phyloP scores from a whole-genome alignment of 495 filamentous ascomycete species.

The Penicillium ochrochloron region DNA sequence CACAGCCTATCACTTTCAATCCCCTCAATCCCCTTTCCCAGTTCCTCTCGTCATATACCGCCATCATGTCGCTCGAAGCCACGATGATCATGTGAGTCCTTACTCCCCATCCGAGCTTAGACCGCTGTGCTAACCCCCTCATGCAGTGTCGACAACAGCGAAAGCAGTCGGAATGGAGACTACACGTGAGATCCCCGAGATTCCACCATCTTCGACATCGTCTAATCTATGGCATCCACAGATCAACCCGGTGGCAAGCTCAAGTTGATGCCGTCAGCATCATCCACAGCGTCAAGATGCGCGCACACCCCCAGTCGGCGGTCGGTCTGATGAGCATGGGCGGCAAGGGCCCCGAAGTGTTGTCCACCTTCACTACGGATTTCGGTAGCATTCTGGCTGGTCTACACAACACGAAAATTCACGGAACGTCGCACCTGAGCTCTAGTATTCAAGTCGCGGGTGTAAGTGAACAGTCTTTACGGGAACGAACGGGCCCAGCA shows the following conservation, averaged over 20 bases:
- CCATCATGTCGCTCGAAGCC: conserved; percentile 73
- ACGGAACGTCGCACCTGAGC: conserved; percentile 80
- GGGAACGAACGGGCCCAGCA: neutral
- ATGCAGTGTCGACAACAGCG: conserved; percentile 90
- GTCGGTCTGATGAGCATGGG: conserved; percentile 99
- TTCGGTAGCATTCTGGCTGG: conserved; percentile 94
- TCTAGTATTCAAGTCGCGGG: conserved; percentile 94
- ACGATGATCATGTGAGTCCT: conserved; percentile 72
- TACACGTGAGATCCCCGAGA: conserved; percentile 58
- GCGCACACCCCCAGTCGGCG: conserved; percentile 92
- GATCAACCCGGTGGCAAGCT: conserved; percentile 91
- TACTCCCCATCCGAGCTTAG: conserved; percentile 22
- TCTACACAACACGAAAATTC: conserved; percentile 91
- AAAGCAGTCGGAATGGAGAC: conserved; percentile 96
- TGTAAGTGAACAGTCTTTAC: conserved; percentile 57
- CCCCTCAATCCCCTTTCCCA: conserved; percentile 20
- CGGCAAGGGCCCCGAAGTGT: conserved; percentile 92
- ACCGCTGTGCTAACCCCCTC: conserved; percentile 33
- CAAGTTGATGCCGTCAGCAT: conserved; percentile 93
- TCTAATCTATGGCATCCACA: conserved; percentile 38
- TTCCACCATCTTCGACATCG: conserved; percentile 7
- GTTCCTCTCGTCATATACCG: conserved; percentile 24
- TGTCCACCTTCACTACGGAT: conserved; percentile 93
- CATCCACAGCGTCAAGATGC: conserved; percentile 91
- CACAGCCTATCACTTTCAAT: conserved; percentile 23